Conservation (phyloP, 371 early-diverging fungal species). For the Mortierella sp. region DNA sequence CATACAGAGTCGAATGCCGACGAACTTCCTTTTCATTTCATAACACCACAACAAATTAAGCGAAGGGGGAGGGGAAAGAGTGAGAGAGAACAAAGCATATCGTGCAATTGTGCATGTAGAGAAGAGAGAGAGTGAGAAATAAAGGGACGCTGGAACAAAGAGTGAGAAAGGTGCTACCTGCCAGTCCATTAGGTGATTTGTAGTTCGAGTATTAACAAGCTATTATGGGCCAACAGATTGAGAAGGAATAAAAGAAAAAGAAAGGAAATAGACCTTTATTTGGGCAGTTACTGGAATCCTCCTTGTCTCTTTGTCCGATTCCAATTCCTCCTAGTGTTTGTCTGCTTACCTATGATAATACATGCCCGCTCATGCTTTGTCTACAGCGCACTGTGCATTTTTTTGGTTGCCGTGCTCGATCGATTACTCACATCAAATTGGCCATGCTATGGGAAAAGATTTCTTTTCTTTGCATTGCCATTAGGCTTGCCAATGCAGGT, state of each 20-base stretch:
- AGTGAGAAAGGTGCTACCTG: background rate
- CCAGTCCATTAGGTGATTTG: slow-evolving; percentile 1
- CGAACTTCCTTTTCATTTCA: background rate
- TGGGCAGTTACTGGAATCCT: background rate
- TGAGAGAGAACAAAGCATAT: background rate
- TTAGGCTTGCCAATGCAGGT: background rate
- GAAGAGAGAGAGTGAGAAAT: background rate
- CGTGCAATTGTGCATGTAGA: too few relatives aligned
- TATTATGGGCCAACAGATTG: background rate
- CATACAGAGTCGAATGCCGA: background rate
- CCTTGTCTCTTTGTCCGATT: background rate
- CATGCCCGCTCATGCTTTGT: too few relatives aligned
- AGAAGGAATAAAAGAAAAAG: background rate
- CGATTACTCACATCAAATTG: too few relatives aligned
- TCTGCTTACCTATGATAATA: background rate
- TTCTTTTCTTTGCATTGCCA: background rate
- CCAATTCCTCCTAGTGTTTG: background rate
- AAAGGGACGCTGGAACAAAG: background rate
- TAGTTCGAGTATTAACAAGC: background rate
- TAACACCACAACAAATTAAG: background rate
- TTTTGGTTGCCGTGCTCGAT: too few relatives aligned
- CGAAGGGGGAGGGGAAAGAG: background rate
- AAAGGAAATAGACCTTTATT: background rate
- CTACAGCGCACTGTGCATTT: too few relatives aligned
- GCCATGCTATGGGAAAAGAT: background rate